Conservation (phyloP, 179 eudicot genomes). For the Heliamphora pulchella region DNA sequence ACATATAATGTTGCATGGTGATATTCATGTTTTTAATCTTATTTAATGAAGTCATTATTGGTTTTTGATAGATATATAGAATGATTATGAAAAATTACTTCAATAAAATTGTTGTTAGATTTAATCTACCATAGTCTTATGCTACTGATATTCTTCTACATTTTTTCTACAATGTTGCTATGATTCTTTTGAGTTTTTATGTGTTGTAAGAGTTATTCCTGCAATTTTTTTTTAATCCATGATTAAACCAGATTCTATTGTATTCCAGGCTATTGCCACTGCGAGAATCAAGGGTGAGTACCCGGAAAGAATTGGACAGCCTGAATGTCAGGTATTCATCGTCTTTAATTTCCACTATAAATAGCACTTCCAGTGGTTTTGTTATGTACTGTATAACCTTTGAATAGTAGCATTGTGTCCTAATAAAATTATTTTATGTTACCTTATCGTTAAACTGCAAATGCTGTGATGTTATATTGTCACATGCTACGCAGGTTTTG, state of each 20-base stretch:
- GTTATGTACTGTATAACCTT: background rate
- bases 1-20: background rate
- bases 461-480: too few species aligned
- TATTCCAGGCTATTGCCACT: slow-evolving; percentile 70
- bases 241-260: slow-evolving; percentile 22
- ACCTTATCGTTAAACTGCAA: background rate
- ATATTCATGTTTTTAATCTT: slow-evolving; percentile 2
- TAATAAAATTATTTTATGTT: background rate
- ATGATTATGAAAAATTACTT: background rate
- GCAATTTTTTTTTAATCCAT: slow-evolving; percentile 5
- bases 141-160: background rate
- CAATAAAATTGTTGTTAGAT: background rate
- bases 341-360: background rate
- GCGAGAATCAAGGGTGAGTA: slow-evolving; percentile 92
- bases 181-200: background rate
- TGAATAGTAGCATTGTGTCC: background rate
- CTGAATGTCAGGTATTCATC: slow-evolving; percentile 82
- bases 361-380: background rate
- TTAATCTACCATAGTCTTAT: background rate
- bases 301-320: slow-evolving; percentile 91
- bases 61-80: background rate
- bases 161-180: background rate
- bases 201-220: too few species aligned
- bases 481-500: background rate
- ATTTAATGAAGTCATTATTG: slow-evolving; percentile 1